Base-by-base conservation (phyloP, 1,284 basidiomycete species). In the Fomitopsis betulina region DNA sequence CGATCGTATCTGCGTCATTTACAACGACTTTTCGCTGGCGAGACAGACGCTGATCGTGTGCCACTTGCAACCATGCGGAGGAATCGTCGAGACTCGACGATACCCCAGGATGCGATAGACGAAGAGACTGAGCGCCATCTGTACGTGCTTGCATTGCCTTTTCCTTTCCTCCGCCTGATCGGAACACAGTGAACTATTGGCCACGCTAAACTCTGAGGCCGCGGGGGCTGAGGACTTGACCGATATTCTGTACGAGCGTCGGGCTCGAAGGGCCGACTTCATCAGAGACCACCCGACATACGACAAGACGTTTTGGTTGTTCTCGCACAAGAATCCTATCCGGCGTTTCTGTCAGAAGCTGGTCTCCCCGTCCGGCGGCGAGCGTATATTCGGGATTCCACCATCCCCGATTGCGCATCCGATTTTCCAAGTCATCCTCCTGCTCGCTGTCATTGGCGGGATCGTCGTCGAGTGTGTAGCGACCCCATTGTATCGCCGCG, bases 221-320 rank as follows among this genome's bases (percentile, higher is more conserved):
- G 71, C 76, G 9, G 70, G 73, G 9, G 71, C 76, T 5, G 81
- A 84, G 62, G 82, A 85, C 39, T 66, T 80, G 23, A 76, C 80
- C 63, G 89, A 94, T 63, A 80, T 79, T 9, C 62, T 83, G 40
- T 82, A 87, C 58, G 92, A 97, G 70, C 83, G 84, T 9, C 82
- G 87, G n/a, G 91, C 91, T 13, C 85, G 85, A 67, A 91, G 90
- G 68, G 89, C 91, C 0, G 91, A 93, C 63, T 94, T 97, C 70
- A 97, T 98, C 63, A 85, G 85, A 2, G 83, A 89, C 49, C 91
- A 98, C 74, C 94, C 96, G 0, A 85, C 88, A 0, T 99, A 92
- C 68, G 96, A 98, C 74, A 90, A 88, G 67, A 86, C 92, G 0
- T 89, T 98, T 65, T 98, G 93, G 88, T 63, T 97, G 9, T 91